Evolutionary conservation across 1,284 basidiomycete species (phyloP).

Genomic region (Papiliotrema fonsecae): DNA sequence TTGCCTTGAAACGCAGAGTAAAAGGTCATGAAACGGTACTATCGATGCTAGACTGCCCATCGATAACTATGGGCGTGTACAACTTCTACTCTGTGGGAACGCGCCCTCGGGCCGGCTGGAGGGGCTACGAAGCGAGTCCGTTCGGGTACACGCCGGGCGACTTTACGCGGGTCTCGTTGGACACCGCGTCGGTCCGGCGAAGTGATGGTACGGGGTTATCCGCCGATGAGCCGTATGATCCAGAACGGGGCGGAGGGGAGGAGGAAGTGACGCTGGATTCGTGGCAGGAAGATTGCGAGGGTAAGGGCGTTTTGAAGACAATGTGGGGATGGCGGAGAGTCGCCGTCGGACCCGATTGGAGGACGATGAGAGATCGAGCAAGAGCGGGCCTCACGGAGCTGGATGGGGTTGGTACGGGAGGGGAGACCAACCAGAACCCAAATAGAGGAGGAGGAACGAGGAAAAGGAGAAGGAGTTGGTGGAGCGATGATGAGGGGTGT

Average conservation of each 20-base stretch:
- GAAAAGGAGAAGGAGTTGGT: slow-evolving; percentile 1
- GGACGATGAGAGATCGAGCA: slow-evolving; percentile 16
- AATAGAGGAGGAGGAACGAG: background rate
- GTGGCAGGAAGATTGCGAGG: no score
- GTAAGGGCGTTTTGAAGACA: slow-evolving; percentile 65
- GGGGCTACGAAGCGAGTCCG: slow-evolving; percentile 57
- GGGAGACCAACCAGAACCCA: background rate
- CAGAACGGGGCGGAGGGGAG: no score
- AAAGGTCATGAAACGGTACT: no score
- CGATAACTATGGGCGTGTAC: slow-evolving; percentile 53
- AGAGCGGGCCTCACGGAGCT: background rate
- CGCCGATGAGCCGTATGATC: no score
- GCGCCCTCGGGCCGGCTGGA: slow-evolving; percentile 67
- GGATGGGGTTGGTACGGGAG: background rate
- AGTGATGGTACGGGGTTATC: background rate
- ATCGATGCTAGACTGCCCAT: slow-evolving; percentile 70
- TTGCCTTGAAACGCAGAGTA: no score
- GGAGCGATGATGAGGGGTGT: slow-evolving; percentile 8
- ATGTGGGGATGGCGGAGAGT: slow-evolving; percentile 84
- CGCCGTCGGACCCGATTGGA: slow-evolving; percentile 48
- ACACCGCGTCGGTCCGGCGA: no score
- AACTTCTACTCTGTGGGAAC: slow-evolving; percentile 53
- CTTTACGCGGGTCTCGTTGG: no score
- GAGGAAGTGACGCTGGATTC: no score
- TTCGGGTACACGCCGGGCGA: slow-evolving; percentile 32